Evolutionary conservation across 331 rosid species (phyloP).

Genomic region (Ulmus americana): DNA sequence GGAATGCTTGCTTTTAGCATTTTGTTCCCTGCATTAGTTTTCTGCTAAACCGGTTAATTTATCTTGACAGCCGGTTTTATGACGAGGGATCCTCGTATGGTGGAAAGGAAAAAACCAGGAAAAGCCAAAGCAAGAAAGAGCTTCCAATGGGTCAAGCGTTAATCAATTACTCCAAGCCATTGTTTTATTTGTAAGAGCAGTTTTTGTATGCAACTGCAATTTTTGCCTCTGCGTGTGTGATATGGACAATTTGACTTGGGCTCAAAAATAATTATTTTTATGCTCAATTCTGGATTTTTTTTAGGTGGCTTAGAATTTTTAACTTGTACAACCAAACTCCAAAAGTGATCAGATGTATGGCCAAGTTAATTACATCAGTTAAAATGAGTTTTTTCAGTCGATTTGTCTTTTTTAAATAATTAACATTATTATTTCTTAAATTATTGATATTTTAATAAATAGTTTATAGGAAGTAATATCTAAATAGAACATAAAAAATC

Average conservation of each 20-base stretch:
- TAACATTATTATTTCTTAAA: too few species aligned
- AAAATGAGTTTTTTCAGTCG: too few species aligned
- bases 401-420: too few species aligned
- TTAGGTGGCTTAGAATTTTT: too few species aligned
- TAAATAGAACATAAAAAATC: too few species aligned
- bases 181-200: conserved; percentile 10
- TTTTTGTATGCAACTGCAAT: conserved; percentile 26
- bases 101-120: conserved; percentile 96
- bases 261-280: neutral
- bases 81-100: conserved; percentile 85
- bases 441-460: too few species aligned
- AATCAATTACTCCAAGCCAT: conserved; percentile 15
- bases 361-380: too few species aligned
- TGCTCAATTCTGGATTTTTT: neutral
- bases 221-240: conserved; percentile 14
- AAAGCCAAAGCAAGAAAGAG: conserved; percentile 97
- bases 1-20: neutral
- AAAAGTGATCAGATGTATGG: too few species aligned
- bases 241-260: conserved; percentile 6
- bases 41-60: conserved; percentile 22
- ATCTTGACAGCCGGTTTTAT: conserved; percentile 72
- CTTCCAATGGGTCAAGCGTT: conserved; percentile 99
- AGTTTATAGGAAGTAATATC: too few species aligned
- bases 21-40: neutral
- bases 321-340: too few species aligned